These are phyloP conservation scores for Trichosporon faecale DNA, from an alignment of 1,284 basidiomycete genomes.

Conservation along the genomic window DNA sequence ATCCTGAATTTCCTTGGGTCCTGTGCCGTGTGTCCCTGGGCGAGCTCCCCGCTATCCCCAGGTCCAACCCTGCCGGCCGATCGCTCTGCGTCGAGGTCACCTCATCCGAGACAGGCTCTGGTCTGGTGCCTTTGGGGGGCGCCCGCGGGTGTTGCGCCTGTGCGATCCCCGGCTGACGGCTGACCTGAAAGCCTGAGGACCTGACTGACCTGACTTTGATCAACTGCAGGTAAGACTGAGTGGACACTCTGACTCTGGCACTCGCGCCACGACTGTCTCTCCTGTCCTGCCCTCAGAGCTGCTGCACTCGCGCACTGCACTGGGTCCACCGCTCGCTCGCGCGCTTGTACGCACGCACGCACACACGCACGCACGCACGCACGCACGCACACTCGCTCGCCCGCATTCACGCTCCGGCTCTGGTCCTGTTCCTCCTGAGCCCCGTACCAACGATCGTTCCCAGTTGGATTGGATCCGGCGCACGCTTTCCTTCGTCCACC, in stretches of 20 bases:
- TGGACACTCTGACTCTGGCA: neutral
- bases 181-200: neutral
- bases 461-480: neutral
- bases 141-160: neutral
- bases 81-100: slow-evolving; percentile 7
- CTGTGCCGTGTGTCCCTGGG: neutral
- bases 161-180: neutral
- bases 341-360: too few species aligned
- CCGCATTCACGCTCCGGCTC: slow-evolving; percentile 2
- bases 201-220: slow-evolving; percentile 8
- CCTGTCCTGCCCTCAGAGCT: neutral
- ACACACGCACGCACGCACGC: too few species aligned
- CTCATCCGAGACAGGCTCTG: slow-evolving; percentile 11
- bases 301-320: too few species aligned
- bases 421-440: neutral
- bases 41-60: slow-evolving; percentile 7
- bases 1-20: neutral
- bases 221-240: slow-evolving; percentile 1
- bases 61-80: slow-evolving; percentile 7
- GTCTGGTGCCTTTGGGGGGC: neutral
- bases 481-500: neutral
- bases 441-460: slow-evolving; percentile 8
- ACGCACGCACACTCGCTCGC: too few species aligned
- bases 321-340: neutral
- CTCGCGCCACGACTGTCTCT: neutral